A percentile compares a stretch with the other conserved stretches of the same genome.
Evolutionary conservation across 805 yeast species (phyloP).

Genomic region (Kockiozyma suomiensis): DNA sequence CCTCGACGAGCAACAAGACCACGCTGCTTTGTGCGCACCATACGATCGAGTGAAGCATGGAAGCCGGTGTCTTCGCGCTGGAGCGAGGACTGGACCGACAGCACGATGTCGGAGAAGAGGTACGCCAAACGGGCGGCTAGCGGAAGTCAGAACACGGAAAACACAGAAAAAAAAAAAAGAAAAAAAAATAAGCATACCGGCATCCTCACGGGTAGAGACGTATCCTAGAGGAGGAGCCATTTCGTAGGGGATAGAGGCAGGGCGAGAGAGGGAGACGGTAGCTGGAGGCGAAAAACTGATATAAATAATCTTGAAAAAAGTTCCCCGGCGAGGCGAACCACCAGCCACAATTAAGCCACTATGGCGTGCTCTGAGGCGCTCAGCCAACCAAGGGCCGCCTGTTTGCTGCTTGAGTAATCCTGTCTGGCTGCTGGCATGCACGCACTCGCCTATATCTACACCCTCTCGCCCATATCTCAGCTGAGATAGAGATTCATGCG

Average conservation of each 20-base stretch:
- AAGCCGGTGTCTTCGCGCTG: slow-evolving; percentile 14
- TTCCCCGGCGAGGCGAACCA: slow-evolving; percentile 3
- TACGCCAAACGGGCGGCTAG: slow-evolving; percentile 33
- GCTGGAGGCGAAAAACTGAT: background rate
- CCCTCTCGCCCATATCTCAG: too few species aligned
- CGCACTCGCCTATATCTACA: too few species aligned
- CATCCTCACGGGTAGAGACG: slow-evolving; percentile 30
- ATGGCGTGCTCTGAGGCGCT: slow-evolving; percentile 7
- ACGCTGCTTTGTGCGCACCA: slow-evolving; percentile 25
- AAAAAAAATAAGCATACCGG: slow-evolving; percentile 17
- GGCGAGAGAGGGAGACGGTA: background rate
- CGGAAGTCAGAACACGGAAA: background rate
- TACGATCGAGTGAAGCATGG: slow-evolving; percentile 25
- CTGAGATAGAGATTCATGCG: too few species aligned
- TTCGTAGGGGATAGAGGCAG: background rate
- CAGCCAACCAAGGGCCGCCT: background rate
- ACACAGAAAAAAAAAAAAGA: background rate
- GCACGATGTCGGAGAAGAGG: slow-evolving; percentile 30
- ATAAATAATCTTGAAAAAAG: slow-evolving; percentile 1
- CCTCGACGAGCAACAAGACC: slow-evolving; percentile 32
- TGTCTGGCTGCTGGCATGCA: too few species aligned
- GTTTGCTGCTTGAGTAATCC: background rate
- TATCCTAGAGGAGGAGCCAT: slow-evolving; percentile 30
- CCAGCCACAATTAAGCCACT: slow-evolving; percentile 1
- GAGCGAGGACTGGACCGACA: slow-evolving; percentile 31